phyloP scores from a whole-genome alignment of 805 yeast species.

The Teunomyces kruisii region DNA sequence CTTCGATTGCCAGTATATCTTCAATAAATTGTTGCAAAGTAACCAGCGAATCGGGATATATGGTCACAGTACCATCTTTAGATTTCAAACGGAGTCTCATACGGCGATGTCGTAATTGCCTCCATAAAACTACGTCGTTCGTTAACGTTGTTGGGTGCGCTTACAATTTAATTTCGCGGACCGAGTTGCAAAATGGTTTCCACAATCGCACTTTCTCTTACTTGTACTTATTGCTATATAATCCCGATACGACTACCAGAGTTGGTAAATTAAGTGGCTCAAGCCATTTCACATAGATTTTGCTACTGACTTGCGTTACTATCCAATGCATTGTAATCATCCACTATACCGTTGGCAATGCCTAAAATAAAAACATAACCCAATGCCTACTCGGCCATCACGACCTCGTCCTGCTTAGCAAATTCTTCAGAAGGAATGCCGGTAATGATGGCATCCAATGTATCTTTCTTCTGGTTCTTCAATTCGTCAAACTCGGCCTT shows the following conservation, averaged over 20 bases:
- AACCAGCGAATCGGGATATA: background rate
- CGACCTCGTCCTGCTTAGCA: constrained; percentile 1
- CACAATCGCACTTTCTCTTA: background rate
- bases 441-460: constrained; percentile 30
- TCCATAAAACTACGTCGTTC: background rate
- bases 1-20: background rate
- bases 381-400: background rate
- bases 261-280: background rate
- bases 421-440: constrained; percentile 12
- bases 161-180: background rate
- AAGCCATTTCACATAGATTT: background rate
- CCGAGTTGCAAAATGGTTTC: background rate
- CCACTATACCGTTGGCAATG: background rate
- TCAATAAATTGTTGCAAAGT: background rate
- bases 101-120: background rate
- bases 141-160: too few species aligned
- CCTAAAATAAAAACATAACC: background rate
- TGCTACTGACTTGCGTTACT: constrained; percentile 1
- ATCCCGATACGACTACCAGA: background rate
- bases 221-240: constrained; percentile 1
- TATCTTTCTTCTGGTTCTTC: constrained; percentile 36
- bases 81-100: constrained; percentile 14
- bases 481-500: constrained; percentile 44
- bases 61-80: constrained; percentile 4
- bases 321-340: background rate